Evolutionary conservation across 1,139 yeast species (phyloP), one percentile per base, ranked within the genome.

Genomic region (Blastobotrys aristatus): DNA sequence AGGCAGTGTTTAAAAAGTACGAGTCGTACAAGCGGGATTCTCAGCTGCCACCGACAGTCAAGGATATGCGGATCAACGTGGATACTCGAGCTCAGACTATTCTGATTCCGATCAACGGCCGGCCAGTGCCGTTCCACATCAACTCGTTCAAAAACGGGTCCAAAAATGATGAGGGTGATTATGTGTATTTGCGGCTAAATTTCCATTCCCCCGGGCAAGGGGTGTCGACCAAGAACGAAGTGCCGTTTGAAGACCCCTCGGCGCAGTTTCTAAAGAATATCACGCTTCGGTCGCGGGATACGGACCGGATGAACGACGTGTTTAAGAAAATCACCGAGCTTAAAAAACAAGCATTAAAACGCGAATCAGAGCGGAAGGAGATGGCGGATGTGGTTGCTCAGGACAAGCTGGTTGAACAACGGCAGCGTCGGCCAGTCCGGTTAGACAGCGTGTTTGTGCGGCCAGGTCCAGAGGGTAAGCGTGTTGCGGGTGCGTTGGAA

Each of bases 61-160:
- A 83, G 58, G 97, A 90, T 63, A 74, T 92, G 64, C 82, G 83
- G 63, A 81, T 92, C 53, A 92, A 85, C 61, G 90, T 92, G 49
- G 98, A 92, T 65, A 75, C 80, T 64, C 88, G 87, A 61, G 79
- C 85, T 52, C 96, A 89, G 67, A 87, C 97, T 0, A 85, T 92
- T 48, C 79, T 92, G 52, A 72, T 92, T 51, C 98, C 98, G 44
- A 85, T 92, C 52, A 80, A 84, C 60, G 98, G 98, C 52, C 79
- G 98, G 62, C 97, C 98, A 1, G 98, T 94, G 43, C 98, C 98
- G 26, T 90, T 92, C 74, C 98, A 92, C 65, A 89, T 92, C 60
- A 88, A 89, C 63, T 75, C 97, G 7, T 90, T 87, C 69, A 92
- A 90, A 64, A 90, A 88, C 65, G 97, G 97, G 43, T 85, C 95